phyloP scores from a whole-genome alignment of 768 basidiomycete genomes.

The Suillus brevipes region DNA sequence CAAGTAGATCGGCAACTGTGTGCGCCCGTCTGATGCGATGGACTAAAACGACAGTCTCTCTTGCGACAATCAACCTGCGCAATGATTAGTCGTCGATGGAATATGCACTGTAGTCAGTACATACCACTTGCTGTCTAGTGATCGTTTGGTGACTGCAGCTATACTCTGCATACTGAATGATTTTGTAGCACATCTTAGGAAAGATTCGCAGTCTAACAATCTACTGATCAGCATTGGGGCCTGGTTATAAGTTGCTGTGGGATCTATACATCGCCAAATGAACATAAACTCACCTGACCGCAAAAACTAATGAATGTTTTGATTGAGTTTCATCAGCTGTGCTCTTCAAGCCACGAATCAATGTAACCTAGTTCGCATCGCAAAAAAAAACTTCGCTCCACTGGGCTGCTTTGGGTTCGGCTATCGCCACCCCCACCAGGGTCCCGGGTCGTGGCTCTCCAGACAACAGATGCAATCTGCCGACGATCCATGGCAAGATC shows the following conservation, averaged over 20 bases:
- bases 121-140: conserved; percentile 37
- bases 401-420: not conserved
- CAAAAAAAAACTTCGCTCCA: conserved; percentile 2
- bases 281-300: not conserved
- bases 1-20: conserved; percentile 44
- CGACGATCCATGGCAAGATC: not conserved
- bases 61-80: conserved; percentile 51
- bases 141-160: conserved; percentile 33
- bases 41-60: conserved; percentile 41
- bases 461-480: not conserved
- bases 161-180: conserved; percentile 36
- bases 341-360: not conserved
- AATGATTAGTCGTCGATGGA: not conserved
- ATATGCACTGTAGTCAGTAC: conserved; percentile 5
- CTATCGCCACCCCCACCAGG: not conserved
- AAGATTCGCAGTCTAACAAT: conserved; percentile 1
- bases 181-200: conserved; percentile 34
- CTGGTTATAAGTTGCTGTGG: not conserved
- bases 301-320: not conserved
- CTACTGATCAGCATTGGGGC: not conserved
- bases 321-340: conserved; percentile 2
- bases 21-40: conserved; percentile 26
- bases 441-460: not conserved
- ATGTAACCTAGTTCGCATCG: not conserved
- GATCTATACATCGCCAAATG: not conserved